phyloP scores from a whole-genome alignment of 2,329 filamentous ascomycete genomes.

The Pseudophaeomoniella oleicola region DNA sequence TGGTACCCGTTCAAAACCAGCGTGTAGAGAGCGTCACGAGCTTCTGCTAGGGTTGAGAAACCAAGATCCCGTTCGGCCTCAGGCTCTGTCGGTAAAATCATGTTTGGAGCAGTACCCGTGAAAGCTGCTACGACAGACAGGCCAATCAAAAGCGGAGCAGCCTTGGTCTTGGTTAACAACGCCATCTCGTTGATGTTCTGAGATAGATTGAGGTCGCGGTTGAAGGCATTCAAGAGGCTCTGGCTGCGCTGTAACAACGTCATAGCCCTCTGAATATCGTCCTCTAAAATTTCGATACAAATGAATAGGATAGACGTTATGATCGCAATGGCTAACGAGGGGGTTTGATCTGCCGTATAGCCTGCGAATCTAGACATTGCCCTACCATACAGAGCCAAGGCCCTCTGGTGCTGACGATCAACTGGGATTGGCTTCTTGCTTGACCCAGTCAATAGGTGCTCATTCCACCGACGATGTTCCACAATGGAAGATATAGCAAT shows the following conservation, averaged over 20 bases:
- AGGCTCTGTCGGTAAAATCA: not conserved
- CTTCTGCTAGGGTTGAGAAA: not conserved
- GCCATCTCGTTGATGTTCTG: not conserved
- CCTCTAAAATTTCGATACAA: conserved; percentile 1
- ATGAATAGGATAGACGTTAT: conserved; percentile 1
- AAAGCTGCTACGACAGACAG: not conserved
- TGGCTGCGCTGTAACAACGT: not conserved
- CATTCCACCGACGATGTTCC: conserved; percentile 1
- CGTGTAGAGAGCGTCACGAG: not conserved
- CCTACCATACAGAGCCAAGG: conserved; percentile 7
- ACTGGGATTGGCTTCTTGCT: not conserved
- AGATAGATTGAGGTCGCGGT: not conserved
- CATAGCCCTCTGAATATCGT: not conserved
- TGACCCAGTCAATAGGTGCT: conserved; percentile 1
- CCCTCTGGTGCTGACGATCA: conserved; percentile 4
- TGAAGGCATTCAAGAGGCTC: not conserved
- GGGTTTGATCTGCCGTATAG: conserved; percentile 2
- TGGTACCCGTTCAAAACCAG: not conserved
- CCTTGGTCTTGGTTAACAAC: not conserved
- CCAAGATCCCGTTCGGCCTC: not conserved
- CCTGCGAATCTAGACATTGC: conserved; percentile 6
- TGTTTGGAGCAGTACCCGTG: not conserved
- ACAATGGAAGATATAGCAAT: not conserved
- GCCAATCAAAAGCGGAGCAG: not conserved
- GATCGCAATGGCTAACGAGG: conserved; percentile 2